Conservation (phyloP, 2,329 filamentous ascomycete species). For the Leptoxyphium fumago region DNA sequence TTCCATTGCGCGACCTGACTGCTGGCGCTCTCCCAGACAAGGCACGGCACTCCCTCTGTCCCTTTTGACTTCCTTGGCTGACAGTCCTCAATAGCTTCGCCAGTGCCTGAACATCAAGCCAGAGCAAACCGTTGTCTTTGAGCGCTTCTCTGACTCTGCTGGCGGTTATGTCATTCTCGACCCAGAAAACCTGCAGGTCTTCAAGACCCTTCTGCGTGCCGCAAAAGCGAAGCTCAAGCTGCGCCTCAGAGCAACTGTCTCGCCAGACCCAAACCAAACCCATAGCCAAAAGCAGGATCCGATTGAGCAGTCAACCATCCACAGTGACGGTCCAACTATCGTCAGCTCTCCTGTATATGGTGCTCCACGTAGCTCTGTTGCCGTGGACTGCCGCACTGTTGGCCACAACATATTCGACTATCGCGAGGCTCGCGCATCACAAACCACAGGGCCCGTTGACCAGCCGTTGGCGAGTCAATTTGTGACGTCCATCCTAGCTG, state of each 20-base stretch:
- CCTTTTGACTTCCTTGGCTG: slow-evolving; percentile 4
- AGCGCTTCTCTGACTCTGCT: slow-evolving; percentile 92
- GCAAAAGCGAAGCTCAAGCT: slow-evolving; percentile 98
- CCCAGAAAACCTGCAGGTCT: slow-evolving; percentile 61
- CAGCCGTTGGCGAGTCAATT: slow-evolving; percentile 29
- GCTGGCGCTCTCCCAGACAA: slow-evolving; percentile 62
- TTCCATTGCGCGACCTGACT: slow-evolving; percentile 72
- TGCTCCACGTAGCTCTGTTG: slow-evolving; percentile 8
- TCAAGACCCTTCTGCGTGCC: slow-evolving; percentile 92
- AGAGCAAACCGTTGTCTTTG: slow-evolving; percentile 52
- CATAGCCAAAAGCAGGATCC: slow-evolving; percentile 1
- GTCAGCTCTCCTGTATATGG: slow-evolving; percentile 5
- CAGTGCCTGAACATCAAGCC: slow-evolving; percentile 49
- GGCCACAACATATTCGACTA: slow-evolving; percentile 24
- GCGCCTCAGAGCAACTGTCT: slow-evolving; percentile 47
- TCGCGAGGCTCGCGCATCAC: slow-evolving; percentile 19
- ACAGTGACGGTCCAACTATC: not conserved
- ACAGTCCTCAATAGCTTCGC: slow-evolving; percentile 44
- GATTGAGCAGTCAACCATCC: not conserved
- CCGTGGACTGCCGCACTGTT: slow-evolving; percentile 12
- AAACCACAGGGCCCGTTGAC: slow-evolving; percentile 18
- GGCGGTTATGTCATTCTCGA: slow-evolving; percentile 68
- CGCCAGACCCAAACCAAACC: slow-evolving; percentile 8
- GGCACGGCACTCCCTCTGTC: slow-evolving; percentile 42
- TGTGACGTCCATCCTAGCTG: slow-evolving; percentile 8